phyloP scores from a whole-genome alignment of 768 basidiomycete genomes.

The Leucocoprinus sp. region DNA sequence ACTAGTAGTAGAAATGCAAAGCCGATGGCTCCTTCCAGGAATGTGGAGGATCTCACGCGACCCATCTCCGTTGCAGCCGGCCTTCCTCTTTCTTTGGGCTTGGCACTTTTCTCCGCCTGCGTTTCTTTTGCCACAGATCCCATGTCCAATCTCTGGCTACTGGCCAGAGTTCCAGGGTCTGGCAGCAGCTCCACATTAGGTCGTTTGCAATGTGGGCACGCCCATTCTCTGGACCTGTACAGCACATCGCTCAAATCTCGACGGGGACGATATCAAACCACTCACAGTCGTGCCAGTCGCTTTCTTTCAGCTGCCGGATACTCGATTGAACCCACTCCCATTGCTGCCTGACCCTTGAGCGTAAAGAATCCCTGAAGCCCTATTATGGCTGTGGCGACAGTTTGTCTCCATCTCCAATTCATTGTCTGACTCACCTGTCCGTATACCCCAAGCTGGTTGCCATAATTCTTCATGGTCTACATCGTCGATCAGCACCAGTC shows the following conservation, averaged over 20 bases:
- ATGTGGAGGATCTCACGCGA: constrained; percentile 32
- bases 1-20: constrained; percentile 61
- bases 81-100: not conserved
- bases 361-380: constrained; percentile 88
- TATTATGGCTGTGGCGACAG: constrained; percentile 53
- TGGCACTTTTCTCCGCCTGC: not conserved
- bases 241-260: not conserved
- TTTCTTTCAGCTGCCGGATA: constrained; percentile 68
- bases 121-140: not conserved
- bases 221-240: constrained; percentile 73
- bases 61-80: constrained; percentile 1
- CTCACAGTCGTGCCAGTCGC: constrained; percentile 69
- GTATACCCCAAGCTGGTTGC: constrained; percentile 98
- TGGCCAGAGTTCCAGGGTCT: constrained; percentile 24
- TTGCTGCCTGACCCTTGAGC: constrained; percentile 77
- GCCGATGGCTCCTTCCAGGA: constrained; percentile 69
- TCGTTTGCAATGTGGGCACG: constrained; percentile 64
- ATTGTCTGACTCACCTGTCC: constrained; percentile 58
- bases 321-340: constrained; percentile 83
- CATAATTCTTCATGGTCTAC: constrained; percentile 92
- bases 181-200: constrained; percentile 65
- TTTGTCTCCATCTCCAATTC: not conserved
- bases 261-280: constrained; percentile 10
- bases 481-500: constrained; percentile 12
- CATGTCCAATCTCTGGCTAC: not conserved